These are phyloP conservation scores for Trypanosoma vivax DNA, from an alignment of 208 protist genomes.

Conservation along the genomic window DNA sequence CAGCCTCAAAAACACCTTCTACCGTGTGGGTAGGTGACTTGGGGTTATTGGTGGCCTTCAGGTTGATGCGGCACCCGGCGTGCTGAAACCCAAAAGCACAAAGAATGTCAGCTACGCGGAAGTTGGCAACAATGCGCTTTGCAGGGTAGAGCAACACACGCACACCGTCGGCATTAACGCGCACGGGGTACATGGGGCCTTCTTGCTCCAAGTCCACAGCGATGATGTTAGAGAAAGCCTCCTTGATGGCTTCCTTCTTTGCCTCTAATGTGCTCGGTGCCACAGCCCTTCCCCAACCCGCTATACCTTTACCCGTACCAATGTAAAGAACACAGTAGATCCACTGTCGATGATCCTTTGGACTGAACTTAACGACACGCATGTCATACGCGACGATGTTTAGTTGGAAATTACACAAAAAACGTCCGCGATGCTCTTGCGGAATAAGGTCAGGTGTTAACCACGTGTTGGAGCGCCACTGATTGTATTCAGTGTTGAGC, in stretches of 20 bases:
- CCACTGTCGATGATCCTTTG: slow-evolving; percentile 91
- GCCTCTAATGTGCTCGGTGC: slow-evolving; percentile 88
- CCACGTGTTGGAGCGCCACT: slow-evolving; percentile 92
- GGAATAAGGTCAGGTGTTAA: slow-evolving; percentile 89
- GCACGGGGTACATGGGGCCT: slow-evolving; percentile 90
- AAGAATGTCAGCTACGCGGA: slow-evolving; percentile 87
- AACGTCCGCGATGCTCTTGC: slow-evolving; percentile 86
- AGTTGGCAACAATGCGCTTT: slow-evolving; percentile 86
- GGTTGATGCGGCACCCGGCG: slow-evolving; percentile 83
- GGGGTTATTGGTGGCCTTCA: slow-evolving; percentile 75
- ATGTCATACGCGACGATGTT: slow-evolving; percentile 91
- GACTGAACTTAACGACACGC: slow-evolving; percentile 90
- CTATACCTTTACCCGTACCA: slow-evolving; percentile 88
- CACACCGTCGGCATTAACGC: slow-evolving; percentile 85
- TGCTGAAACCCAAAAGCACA: slow-evolving; percentile 92
- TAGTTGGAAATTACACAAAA: slow-evolving; percentile 92
- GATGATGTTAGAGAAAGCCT: slow-evolving; percentile 90
- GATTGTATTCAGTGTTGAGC: slow-evolving; percentile 91
- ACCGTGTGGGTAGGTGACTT: slow-evolving; percentile 87
- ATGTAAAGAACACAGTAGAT: slow-evolving; percentile 91
- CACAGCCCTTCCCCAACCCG: slow-evolving; percentile 84
- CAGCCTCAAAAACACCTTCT: slow-evolving; percentile 86
- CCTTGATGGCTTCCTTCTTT: slow-evolving; percentile 83
- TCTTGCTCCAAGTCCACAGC: slow-evolving; percentile 91
- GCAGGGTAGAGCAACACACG: slow-evolving; percentile 87